Evolutionary conservation across 768 basidiomycete species (phyloP).

Genomic region (Amanita exitialis): DNA sequence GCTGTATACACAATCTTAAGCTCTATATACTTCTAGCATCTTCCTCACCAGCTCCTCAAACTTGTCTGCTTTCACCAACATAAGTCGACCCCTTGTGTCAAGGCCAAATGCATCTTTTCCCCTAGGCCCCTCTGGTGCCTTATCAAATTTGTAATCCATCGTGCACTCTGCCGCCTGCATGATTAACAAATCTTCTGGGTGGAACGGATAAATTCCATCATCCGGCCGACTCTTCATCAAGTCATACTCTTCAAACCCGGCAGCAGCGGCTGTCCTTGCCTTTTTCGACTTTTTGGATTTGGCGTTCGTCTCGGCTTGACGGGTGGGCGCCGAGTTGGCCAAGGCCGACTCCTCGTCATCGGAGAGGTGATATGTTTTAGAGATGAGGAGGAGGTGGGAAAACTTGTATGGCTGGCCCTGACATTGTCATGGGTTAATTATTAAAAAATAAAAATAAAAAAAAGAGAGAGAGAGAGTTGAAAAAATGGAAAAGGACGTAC

Average conservation of each 20-base stretch:
- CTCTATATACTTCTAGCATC: slow-evolving; percentile 25
- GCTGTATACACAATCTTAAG: neutral
- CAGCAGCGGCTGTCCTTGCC: slow-evolving; percentile 13
- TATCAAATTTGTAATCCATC: slow-evolving; percentile 40
- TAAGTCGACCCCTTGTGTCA: slow-evolving; percentile 56
- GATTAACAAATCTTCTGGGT: slow-evolving; percentile 78
- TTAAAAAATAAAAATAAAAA: too few relatives aligned
- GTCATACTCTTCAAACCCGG: slow-evolving; percentile 11
- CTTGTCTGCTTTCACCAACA: slow-evolving; percentile 42
- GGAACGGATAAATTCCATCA: slow-evolving; percentile 64
- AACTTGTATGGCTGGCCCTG: slow-evolving; percentile 60
- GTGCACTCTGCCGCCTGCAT: slow-evolving; percentile 47
- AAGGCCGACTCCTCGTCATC: slow-evolving; percentile 54
- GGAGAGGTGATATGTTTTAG: slow-evolving; percentile 69
- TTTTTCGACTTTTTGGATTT: slow-evolving; percentile 30
- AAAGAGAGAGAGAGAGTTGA: neutral
- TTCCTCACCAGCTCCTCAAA: slow-evolving; percentile 29
- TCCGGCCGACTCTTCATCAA: slow-evolving; percentile 16
- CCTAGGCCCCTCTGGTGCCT: slow-evolving; percentile 36
- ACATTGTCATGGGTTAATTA: neutral
- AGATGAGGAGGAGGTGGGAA: slow-evolving; percentile 66
- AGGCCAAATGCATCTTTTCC: slow-evolving; percentile 64
- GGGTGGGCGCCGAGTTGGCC: slow-evolving; percentile 28
- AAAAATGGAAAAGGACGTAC: slow-evolving; percentile 26
- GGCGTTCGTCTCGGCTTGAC: slow-evolving; percentile 11